Conservation (phyloP, 768 basidiomycete genomes). For the Termitomyces sp. region DNA sequence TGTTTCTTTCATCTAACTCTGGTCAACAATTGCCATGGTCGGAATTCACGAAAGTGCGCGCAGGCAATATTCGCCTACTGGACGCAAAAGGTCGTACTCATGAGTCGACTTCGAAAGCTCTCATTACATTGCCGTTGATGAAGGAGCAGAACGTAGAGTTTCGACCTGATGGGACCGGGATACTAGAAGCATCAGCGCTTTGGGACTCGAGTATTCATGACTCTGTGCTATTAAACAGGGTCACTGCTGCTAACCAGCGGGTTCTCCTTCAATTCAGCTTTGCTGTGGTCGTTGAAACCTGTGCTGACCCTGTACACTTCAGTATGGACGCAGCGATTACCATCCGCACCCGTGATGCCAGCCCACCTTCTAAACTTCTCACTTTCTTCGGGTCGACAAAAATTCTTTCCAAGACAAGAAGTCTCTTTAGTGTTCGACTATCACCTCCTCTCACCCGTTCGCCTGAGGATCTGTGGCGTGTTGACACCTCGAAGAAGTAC, state of each 20-base stretch:
- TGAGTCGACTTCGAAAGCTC: slow-evolving; percentile 67
- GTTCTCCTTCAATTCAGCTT: slow-evolving; percentile 76
- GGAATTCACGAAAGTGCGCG: slow-evolving; percentile 66
- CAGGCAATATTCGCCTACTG: slow-evolving; percentile 83
- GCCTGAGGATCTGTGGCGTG: slow-evolving; percentile 86
- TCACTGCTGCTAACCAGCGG: slow-evolving; percentile 75
- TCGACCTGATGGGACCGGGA: slow-evolving; percentile 79
- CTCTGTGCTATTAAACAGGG: slow-evolving; percentile 79
- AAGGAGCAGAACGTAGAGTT: slow-evolving; percentile 73
- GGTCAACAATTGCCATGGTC: slow-evolving; percentile 89
- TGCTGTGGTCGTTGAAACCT: slow-evolving; percentile 78
- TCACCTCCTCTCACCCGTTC: slow-evolving; percentile 84
- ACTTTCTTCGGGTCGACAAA: slow-evolving; percentile 77
- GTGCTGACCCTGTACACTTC: slow-evolving; percentile 85
- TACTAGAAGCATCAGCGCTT: slow-evolving; percentile 62
- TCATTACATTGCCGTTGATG: slow-evolving; percentile 71
- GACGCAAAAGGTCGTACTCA: slow-evolving; percentile 82
- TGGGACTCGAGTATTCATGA: slow-evolving; percentile 97
- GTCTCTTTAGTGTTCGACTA: slow-evolving; percentile 80
- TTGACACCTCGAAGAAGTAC: slow-evolving; percentile 94
- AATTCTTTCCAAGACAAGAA: slow-evolving; percentile 72
- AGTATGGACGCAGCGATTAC: slow-evolving; percentile 81
- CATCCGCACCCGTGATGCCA: slow-evolving; percentile 81
- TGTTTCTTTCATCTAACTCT: slow-evolving; percentile 83
- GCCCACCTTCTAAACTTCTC: slow-evolving; percentile 74